phyloP scores from a whole-genome alignment of 2,329 filamentous ascomycete genomes.

The Claviceps sorghi region DNA sequence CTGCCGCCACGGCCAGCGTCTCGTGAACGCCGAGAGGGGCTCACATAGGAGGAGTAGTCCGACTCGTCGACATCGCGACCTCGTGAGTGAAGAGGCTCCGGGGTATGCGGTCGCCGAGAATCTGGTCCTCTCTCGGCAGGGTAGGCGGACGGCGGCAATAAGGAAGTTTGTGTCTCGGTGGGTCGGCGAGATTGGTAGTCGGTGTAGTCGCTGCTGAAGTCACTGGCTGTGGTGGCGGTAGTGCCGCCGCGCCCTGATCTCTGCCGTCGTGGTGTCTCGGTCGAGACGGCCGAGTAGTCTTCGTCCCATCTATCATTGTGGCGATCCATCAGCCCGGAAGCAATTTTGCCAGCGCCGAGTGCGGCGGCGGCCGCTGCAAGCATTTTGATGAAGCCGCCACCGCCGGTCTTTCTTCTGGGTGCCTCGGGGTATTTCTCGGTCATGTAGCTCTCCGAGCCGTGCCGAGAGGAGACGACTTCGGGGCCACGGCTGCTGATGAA shows the following conservation, averaged over 20 bases:
- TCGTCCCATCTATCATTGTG: slow-evolving; percentile 38
- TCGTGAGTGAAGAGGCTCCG: slow-evolving; percentile 31
- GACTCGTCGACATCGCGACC: slow-evolving; percentile 35
- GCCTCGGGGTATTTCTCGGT: slow-evolving; percentile 52
- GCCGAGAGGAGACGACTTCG: slow-evolving; percentile 38
- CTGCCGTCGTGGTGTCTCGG: slow-evolving; percentile 41
- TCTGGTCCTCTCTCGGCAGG: slow-evolving; percentile 25
- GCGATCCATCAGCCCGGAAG: slow-evolving; percentile 43
- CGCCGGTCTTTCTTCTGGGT: slow-evolving; percentile 23
- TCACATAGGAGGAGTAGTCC: slow-evolving; percentile 46
- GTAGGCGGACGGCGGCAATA: slow-evolving; percentile 32
- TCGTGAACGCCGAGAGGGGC: slow-evolving; percentile 42
- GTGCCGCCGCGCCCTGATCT: slow-evolving; percentile 21
- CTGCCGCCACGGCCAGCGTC: slow-evolving; percentile 26
- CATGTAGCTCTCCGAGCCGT: slow-evolving; percentile 41
- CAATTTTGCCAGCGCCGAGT: slow-evolving; percentile 47
- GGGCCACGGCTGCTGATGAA: slow-evolving; percentile 24
- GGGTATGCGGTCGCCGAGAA: slow-evolving; percentile 29
- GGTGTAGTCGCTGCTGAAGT: slow-evolving; percentile 37
- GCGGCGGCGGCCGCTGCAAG: slow-evolving; percentile 46
- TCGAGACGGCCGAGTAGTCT: slow-evolving; percentile 48
- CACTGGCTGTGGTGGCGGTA: slow-evolving; percentile 30
- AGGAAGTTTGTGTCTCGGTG: slow-evolving; percentile 22
- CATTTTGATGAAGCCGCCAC: slow-evolving; percentile 45
- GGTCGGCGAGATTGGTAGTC: slow-evolving; percentile 15